phyloP scores from a whole-genome alignment of 371 early-diverging fungal genomes.

The Capillidium rhysosporum region DNA sequence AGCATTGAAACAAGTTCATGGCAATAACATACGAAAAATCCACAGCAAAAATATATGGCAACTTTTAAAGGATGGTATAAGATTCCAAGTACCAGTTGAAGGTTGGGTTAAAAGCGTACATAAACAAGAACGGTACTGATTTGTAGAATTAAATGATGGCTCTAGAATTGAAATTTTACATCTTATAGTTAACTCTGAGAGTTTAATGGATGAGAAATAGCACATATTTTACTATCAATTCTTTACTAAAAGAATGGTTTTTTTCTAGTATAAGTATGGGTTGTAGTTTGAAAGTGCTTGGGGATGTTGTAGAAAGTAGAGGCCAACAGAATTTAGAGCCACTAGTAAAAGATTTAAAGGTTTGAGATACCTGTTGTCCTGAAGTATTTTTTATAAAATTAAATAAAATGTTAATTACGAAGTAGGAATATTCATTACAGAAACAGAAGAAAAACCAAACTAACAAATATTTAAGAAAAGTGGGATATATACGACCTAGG shows the following conservation, averaged over 20 bases:
- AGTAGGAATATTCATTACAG: conserved; percentile 67
- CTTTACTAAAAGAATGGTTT: background rate
- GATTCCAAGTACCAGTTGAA: conserved; percentile 21
- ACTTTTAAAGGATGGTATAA: background rate
- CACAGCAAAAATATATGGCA: no score
- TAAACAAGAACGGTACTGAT: conserved; percentile 49
- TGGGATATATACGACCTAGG: conserved; percentile 57
- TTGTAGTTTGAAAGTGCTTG: conserved; percentile 41
- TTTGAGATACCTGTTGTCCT: conserved; percentile 45
- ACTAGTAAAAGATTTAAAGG: conserved; percentile 25
- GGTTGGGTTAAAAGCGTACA: conserved; percentile 76
- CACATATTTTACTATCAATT: no score
- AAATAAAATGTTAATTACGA: background rate
- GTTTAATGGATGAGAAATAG: background rate
- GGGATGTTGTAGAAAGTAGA: conserved; percentile 35
- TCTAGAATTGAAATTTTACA: conserved; percentile 47
- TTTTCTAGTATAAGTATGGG: conserved; percentile 26
- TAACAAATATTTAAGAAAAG: conserved; percentile 56
- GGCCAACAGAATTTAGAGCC: conserved; percentile 60
- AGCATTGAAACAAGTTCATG: no score
- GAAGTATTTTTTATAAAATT: conserved; percentile 18
- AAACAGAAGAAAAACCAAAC: conserved; percentile 48
- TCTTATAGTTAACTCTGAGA: conserved; percentile 30
- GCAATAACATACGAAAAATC: no score
- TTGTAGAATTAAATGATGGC: conserved; percentile 61